Evolutionary conservation across 129 eudicot species (phyloP).

Genomic region (Chrysanthemum seticuspe): DNA sequence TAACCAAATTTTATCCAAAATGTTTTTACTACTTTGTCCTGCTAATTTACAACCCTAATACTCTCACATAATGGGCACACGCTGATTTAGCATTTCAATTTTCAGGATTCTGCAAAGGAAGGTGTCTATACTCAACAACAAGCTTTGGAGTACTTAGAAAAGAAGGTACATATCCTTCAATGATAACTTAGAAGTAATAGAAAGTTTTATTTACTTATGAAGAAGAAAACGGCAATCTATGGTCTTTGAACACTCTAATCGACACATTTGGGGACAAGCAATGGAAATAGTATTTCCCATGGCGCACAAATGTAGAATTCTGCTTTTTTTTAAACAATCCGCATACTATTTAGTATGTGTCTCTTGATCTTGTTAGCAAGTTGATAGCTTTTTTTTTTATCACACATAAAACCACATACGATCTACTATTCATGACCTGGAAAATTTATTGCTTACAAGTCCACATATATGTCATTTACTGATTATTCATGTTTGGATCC

Average conservation of each 20-base stretch:
- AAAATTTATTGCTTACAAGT: not conserved
- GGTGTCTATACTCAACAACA: constrained; percentile 65
- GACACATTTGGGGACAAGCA: not conserved
- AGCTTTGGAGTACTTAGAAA: constrained; percentile 80
- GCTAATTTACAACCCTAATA: not conserved
- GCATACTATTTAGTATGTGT: not conserved
- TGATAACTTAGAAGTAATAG: not conserved
- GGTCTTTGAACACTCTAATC: too few species aligned
- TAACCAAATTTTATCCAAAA: not conserved
- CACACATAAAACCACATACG: not conserved
- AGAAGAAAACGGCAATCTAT: too few species aligned
- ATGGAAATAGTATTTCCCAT: constrained; percentile 6
- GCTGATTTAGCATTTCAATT: constrained; percentile 15
- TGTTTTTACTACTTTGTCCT: not conserved
- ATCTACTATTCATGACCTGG: not conserved
- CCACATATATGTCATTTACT: constrained; percentile 2
- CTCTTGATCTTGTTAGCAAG: not conserved
- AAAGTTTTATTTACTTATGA: not conserved
- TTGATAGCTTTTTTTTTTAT: not conserved
- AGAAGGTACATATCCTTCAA: constrained; percentile 43
- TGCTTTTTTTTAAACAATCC: not conserved
- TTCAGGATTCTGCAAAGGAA: constrained; percentile 72
- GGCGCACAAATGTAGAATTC: not conserved
- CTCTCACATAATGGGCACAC: constrained; percentile 9
- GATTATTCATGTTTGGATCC: constrained; percentile 28